These are phyloP conservation scores for Sarcomyxa edulis DNA, from an alignment of 768 basidiomycete genomes.

Conservation along the genomic window DNA sequence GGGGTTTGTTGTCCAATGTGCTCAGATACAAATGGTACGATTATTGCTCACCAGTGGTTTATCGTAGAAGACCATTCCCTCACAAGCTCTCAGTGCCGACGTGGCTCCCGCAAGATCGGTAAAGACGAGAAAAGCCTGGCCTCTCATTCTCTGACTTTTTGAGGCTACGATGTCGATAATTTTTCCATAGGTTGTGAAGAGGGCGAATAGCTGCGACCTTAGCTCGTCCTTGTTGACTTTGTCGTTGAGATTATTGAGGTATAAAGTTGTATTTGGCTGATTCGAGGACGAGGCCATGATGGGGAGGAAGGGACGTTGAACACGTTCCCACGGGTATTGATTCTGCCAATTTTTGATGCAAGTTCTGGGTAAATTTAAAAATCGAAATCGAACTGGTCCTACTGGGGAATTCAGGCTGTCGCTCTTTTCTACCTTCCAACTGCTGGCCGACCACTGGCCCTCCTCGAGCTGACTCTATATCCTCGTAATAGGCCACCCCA, in stretches of 20 bases:
- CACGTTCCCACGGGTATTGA: too few relatives aligned
- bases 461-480: too few relatives aligned
- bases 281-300: constrained; percentile 45
- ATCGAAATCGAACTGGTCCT: too few relatives aligned
- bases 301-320: constrained; percentile 1
- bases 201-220: constrained; percentile 70
- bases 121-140: constrained; percentile 96
- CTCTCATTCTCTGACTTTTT: constrained; percentile 80
- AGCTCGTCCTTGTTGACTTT: constrained; percentile 91
- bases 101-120: constrained; percentile 88
- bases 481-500: too few relatives aligned
- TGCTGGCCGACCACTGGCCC: too few relatives aligned
- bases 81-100: constrained; percentile 86
- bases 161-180: constrained; percentile 91
- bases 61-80: constrained; percentile 91
- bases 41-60: constrained; percentile 73
- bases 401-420: too few relatives aligned
- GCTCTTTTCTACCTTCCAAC: too few relatives aligned
- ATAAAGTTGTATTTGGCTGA: constrained; percentile 84
- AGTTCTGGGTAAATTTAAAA: too few relatives aligned
- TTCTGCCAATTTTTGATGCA: too few relatives aligned
- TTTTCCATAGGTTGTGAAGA: constrained; percentile 92
- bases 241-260: constrained; percentile 90
- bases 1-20: constrained; percentile 5
- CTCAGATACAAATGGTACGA: constrained; percentile 7